These are phyloP conservation scores for Phylloboletellus chloephorus DNA, from an alignment of 1,284 basidiomycete genomes.

Conservation along the genomic window DNA sequence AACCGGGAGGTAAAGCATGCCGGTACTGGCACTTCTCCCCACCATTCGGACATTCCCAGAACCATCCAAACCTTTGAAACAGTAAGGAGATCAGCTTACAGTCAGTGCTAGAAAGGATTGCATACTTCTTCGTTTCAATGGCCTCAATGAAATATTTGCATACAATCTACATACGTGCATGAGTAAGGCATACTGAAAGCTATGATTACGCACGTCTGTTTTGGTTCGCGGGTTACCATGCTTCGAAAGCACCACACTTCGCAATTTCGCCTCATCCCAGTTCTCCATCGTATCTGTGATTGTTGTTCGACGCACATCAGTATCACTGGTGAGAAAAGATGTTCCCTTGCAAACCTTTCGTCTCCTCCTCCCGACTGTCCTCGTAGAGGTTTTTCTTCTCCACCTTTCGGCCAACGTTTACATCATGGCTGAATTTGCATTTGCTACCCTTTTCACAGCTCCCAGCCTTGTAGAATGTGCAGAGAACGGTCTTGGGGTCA, in stretches of 20 bases:
- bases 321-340: not conserved
- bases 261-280: constrained; percentile 95
- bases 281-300: constrained; percentile 89
- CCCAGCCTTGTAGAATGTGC: constrained; percentile 86
- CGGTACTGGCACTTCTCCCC: constrained; percentile 91
- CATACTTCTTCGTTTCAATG: constrained; percentile 86
- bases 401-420: constrained; percentile 84
- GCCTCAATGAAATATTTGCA: constrained; percentile 98
- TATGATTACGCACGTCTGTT: constrained; percentile 69
- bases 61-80: constrained; percentile 73
- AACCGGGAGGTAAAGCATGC: constrained; percentile 93
- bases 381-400: constrained; percentile 97
- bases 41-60: constrained; percentile 83
- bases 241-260: constrained; percentile 84
- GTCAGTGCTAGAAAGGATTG: constrained; percentile 22
- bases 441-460: constrained; percentile 85
- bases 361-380: constrained; percentile 80
- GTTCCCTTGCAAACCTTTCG: constrained; percentile 49
- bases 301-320: constrained; percentile 9
- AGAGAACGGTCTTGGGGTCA: constrained; percentile 89
- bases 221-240: constrained; percentile 87
- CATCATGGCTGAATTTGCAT: constrained; percentile 95
- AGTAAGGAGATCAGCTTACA: not conserved
- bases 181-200: constrained; percentile 4
- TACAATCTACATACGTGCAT: constrained; percentile 63